A percentile compares a stretch with the other conserved stretches of the same genome.
phyloP scores from a whole-genome alignment of 768 basidiomycete species.

The Boletus insuetus region DNA sequence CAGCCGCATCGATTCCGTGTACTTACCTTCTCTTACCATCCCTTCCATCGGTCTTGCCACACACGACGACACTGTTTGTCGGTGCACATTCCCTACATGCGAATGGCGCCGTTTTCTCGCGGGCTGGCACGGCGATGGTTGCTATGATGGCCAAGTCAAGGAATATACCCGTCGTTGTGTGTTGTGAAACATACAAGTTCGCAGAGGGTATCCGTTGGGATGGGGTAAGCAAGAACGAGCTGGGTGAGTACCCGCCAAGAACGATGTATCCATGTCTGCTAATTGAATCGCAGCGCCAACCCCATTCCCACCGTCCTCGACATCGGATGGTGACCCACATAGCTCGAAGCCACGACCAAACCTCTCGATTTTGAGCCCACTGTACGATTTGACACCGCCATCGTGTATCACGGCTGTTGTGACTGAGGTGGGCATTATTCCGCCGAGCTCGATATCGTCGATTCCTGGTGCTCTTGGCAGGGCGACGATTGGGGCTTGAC shows the following conservation, averaged over 20 bases:
- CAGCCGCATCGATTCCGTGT: constrained; percentile 69
- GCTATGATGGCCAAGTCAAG: constrained; percentile 93
- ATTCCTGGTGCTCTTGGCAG: constrained; percentile 65
- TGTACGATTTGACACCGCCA: constrained; percentile 94
- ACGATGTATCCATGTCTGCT: not conserved
- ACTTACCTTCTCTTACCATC: constrained; percentile 92
- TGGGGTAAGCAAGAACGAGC: constrained; percentile 93
- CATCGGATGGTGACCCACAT: constrained; percentile 3
- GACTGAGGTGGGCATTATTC: constrained; percentile 95
- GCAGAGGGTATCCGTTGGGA: constrained; percentile 91
- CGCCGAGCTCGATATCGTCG: constrained; percentile 85
- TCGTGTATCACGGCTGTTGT: constrained; percentile 92
- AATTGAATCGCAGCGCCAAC: constrained; percentile 25
- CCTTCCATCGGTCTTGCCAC: constrained; percentile 72
- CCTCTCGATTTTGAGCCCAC: constrained; percentile 77
- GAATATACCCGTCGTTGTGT: constrained; percentile 91
- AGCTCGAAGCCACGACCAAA: constrained; percentile 40
- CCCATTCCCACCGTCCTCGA: constrained; percentile 21
- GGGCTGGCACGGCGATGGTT: constrained; percentile 93
- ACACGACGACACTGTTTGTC: constrained; percentile 81
- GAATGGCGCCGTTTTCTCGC: constrained; percentile 90
- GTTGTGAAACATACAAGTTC: constrained; percentile 99
- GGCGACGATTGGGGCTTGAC: constrained; percentile 23
- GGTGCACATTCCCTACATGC: constrained; percentile 95
- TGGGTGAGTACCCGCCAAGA: constrained; percentile 52